Evolutionary conservation across 2,329 filamentous ascomycete genomes (phyloP), one percentile per base, ranked within the genome.

Genomic region (Microcyclosporella mali): DNA sequence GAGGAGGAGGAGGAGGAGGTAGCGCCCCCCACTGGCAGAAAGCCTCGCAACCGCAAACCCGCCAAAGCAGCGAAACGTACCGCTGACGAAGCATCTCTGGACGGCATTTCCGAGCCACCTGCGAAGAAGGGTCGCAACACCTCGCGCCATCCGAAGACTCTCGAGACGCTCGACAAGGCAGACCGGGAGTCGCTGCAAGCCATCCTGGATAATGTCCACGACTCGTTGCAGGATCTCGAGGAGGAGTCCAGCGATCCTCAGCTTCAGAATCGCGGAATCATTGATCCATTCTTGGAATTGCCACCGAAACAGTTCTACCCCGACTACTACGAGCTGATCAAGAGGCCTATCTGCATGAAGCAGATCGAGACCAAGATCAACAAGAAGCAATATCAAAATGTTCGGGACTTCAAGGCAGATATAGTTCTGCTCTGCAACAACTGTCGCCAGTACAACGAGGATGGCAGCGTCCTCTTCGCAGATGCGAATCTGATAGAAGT

Each of bases 401-500:
- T 95, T 47, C 81, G 78, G 60, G 86, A 89, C 56, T 80, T 98
- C 74, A 78, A 81, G 42, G 80, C 78, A 53, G 94, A 98, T 60
- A 82, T 98, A 50, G 79, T 81, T 38, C 70, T 90, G 50, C 78
- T 98, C 66, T 92, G 89, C 64, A 81, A 77, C 62, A 98, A 98
- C 66, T 95, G 90, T 53, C 80, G 88, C 64, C 92, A 85, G 2
- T 98, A 94, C 73, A 98, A 98, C 60, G 94, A 98, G 67, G 92
- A 97, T 61, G 85, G 84, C 45, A 95, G 89, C 66, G 73, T 94
- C 57, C 77, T 98, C 41, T 97, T 89, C 69, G 78, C 86, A 59
- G 92, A 98, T 72, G 90, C 90, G 37, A 89, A 89, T 65, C 74
- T 84, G 41, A 95, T 98, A 67, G 86, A 95, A 77, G 88, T 94